Conservation (phyloP, 192 early-diverging fungal genomes). For the Coemansia sp. region DNA sequence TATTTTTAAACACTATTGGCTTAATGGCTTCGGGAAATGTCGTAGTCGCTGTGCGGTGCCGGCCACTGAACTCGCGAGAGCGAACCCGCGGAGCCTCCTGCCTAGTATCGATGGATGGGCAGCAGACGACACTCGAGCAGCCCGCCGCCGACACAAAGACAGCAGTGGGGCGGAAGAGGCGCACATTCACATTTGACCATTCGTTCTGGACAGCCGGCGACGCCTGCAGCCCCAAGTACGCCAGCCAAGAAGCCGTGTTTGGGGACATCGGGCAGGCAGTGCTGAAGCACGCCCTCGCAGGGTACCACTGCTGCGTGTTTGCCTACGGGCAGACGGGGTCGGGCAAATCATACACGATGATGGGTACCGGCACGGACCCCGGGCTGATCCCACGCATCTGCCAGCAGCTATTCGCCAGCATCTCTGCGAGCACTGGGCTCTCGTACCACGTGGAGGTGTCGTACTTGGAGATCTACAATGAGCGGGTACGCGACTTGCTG, state of each 20-base stretch:
- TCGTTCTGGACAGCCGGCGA: slow-evolving; percentile 83
- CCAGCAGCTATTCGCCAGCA: slow-evolving; percentile 72
- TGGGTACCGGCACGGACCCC: slow-evolving; percentile 60
- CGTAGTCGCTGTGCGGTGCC: slow-evolving; percentile 73
- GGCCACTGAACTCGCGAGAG: slow-evolving; percentile 74
- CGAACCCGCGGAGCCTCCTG: slow-evolving; percentile 59
- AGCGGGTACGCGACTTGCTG: slow-evolving; percentile 76
- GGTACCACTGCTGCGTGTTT: slow-evolving; percentile 93
- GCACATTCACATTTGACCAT: slow-evolving; percentile 81
- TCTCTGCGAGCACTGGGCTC: slow-evolving; percentile 32
- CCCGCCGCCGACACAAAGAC: slow-evolving; percentile 20
- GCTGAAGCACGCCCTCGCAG: slow-evolving; percentile 81
- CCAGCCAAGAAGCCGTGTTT: slow-evolving; percentile 75
- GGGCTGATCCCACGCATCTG: slow-evolving; percentile 90
- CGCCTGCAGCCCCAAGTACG: slow-evolving; percentile 59
- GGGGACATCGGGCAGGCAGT: slow-evolving; percentile 72
- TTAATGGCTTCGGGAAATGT: slow-evolving; percentile 33
- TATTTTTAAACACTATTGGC: background rate
- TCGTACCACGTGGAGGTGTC: slow-evolving; percentile 73
- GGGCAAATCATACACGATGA: slow-evolving; percentile 69
- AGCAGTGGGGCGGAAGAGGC: slow-evolving; percentile 18
- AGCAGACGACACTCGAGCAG: slow-evolving; percentile 63
- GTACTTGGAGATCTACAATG: slow-evolving; percentile 93
- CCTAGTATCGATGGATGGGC: slow-evolving; percentile 70
- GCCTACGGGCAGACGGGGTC: slow-evolving; percentile 67